phyloP scores from a whole-genome alignment of 108 stramenopile genomes.

The Nitzschia sp. region DNA sequence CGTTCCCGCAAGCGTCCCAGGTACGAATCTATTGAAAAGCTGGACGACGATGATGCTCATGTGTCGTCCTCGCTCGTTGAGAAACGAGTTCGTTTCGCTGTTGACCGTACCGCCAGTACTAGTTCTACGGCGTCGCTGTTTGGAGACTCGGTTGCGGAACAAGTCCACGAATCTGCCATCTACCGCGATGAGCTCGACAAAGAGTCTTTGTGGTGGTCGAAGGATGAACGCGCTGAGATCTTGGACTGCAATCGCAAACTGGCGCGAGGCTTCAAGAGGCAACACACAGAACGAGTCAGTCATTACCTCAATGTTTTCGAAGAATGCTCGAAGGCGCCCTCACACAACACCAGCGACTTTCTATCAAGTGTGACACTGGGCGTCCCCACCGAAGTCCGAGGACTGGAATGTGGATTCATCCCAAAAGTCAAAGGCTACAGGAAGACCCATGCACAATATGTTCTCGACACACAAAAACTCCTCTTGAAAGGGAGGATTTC shows the following conservation, averaged over 20 bases:
- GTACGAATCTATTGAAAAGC: background rate
- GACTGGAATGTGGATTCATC: conserved; percentile 17
- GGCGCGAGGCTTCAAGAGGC: conserved; percentile 9
- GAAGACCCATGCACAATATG: conserved; percentile 6
- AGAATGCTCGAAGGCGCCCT: conserved; percentile 7
- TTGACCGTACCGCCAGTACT: background rate
- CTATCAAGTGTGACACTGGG: conserved; percentile 1
- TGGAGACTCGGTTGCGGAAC: conserved; percentile 8
- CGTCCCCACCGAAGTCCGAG: conserved; percentile 10
- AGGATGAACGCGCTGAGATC: background rate
- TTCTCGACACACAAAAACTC: conserved; percentile 2
- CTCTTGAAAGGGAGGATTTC: conserved; percentile 10
- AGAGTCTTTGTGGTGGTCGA: conserved; percentile 9
- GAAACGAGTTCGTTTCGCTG: conserved; percentile 11
- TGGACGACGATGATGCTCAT: conserved; percentile 8
- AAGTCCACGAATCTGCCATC: conserved; percentile 4
- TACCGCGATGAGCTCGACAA: background rate
- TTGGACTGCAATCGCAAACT: background rate
- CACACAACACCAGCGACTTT: conserved; percentile 11
- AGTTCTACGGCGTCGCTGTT: background rate
- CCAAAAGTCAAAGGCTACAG: conserved; percentile 2
- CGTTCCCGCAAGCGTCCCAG: conserved; percentile 4
- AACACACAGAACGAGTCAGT: conserved; percentile 9
- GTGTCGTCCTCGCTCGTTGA: background rate
- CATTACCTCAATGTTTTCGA: conserved; percentile 10